These are phyloP conservation scores for Pythium rishiriense DNA, from an alignment of 352 stramenopile genomes.

Conservation along the genomic window DNA sequence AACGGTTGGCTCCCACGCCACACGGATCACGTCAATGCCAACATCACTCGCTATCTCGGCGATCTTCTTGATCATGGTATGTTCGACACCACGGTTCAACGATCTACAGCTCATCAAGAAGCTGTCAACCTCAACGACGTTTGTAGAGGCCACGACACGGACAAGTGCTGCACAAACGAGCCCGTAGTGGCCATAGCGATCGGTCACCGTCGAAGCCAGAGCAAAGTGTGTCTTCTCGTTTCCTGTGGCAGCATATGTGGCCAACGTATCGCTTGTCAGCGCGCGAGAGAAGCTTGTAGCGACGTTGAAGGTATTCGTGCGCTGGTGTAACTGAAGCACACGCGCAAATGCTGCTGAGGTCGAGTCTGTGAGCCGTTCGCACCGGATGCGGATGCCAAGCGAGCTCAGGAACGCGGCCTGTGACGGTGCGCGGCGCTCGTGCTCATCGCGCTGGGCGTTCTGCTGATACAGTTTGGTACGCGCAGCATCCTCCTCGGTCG, in stretches of 20 bases:
- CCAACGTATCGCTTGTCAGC: constrained; percentile 34
- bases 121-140: constrained; percentile 36
- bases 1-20: constrained; percentile 65
- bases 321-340: constrained; percentile 64
- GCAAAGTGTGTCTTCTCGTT: constrained; percentile 22
- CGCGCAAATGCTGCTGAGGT: constrained; percentile 30
- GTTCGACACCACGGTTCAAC: constrained; percentile 69
- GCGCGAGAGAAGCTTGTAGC: constrained; percentile 51
- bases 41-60: constrained; percentile 32
- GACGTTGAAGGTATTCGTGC: constrained; percentile 76
- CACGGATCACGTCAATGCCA: constrained; percentile 1
- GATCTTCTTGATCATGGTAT: constrained; percentile 60
- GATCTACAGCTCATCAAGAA: constrained; percentile 74
- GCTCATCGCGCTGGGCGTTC: constrained; percentile 40
- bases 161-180: constrained; percentile 55
- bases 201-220: constrained; percentile 61
- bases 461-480: constrained; percentile 65
- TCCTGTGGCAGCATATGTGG: constrained; percentile 27
- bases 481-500: constrained; percentile 39
- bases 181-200: constrained; percentile 77
- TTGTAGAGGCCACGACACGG: constrained; percentile 10
- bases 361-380: constrained; percentile 37
- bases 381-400: constrained; percentile 65
- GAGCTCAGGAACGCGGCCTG: constrained; percentile 68
- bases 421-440: constrained; percentile 33